A percentile compares a stretch with the other conserved stretches of the same genome.
These are phyloP conservation scores for Cydonia oblonga DNA, from an alignment of 331 rosid species.

Conservation along the genomic window DNA sequence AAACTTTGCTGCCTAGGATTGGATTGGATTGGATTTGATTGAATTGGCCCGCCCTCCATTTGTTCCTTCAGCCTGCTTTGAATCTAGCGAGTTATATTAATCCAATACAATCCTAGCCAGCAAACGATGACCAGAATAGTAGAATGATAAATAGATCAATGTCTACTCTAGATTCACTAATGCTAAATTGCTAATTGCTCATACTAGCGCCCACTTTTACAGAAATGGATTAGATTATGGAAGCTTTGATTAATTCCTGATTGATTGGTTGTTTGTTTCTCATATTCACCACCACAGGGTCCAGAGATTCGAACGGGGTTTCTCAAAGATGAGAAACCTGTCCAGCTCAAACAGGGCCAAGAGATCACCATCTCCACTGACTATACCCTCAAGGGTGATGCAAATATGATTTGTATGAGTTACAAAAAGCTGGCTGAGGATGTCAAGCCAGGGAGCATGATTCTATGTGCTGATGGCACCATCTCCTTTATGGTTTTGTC, in stretches of 20 bases:
- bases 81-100: background rate
- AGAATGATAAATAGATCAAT: too few relatives aligned
- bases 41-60: background rate
- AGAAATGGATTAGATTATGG: background rate
- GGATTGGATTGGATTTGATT: background rate
- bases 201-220: too few relatives aligned
- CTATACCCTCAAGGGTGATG: slow-evolving; percentile 81
- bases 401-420: slow-evolving; percentile 78
- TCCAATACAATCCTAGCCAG: background rate
- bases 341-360: slow-evolving; percentile 65
- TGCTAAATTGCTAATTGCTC: too few relatives aligned
- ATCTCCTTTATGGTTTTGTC: slow-evolving; percentile 67
- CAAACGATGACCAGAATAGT: background rate
- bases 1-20: background rate
- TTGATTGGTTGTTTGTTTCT: background rate
- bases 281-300: slow-evolving; percentile 37
- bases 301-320: slow-evolving; percentile 98
- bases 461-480: slow-evolving; percentile 92
- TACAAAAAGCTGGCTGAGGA: slow-evolving; percentile 83
- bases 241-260: background rate
- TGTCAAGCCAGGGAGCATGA: slow-evolving; percentile 72
- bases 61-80: background rate
- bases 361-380: slow-evolving; percentile 83
- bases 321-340: slow-evolving; percentile 69
- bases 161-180: too few relatives aligned